These are phyloP conservation scores for Phytophthora pisi DNA, from an alignment of 352 stramenopile species.

Conservation along the genomic window DNA sequence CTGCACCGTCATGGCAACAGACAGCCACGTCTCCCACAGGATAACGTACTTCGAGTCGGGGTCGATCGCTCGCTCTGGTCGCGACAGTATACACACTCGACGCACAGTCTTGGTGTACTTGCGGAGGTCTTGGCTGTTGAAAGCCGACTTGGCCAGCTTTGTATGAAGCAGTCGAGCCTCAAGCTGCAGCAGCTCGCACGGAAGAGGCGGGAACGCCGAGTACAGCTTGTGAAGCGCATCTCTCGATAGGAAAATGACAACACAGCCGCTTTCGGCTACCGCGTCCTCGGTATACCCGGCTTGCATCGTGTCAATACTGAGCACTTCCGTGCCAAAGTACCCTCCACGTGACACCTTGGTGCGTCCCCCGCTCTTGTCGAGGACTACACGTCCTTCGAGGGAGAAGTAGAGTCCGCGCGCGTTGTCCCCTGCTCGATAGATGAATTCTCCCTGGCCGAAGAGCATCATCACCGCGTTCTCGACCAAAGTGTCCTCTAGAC, in stretches of 20 bases:
- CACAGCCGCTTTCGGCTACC: conserved; percentile 49
- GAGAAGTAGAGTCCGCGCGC: conserved; percentile 54
- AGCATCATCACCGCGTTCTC: conserved; percentile 47
- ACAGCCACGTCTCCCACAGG: conserved; percentile 39
- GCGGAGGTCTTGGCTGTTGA: conserved; percentile 4
- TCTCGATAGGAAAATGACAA: conserved; percentile 53
- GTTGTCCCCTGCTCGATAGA: conserved; percentile 54
- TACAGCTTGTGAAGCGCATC: conserved; percentile 45
- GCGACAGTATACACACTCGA: conserved; percentile 5
- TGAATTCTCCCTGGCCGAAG: conserved; percentile 53
- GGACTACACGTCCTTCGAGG: conserved; percentile 45
- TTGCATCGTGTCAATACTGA: conserved; percentile 19
- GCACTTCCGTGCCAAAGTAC: conserved; percentile 51
- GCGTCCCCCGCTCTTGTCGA: conserved; percentile 2
- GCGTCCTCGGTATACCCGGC: conserved; percentile 47
- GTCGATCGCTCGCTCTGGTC: conserved; percentile 27
- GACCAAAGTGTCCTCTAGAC: conserved; percentile 40
- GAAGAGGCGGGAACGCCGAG: conserved; percentile 46
- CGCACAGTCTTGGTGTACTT: not conserved
- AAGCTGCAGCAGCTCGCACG: conserved; percentile 41
- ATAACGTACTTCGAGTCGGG: conserved; percentile 38
- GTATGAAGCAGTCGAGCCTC: conserved; percentile 47
- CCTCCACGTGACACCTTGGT: conserved; percentile 43
- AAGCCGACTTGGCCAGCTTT: conserved; percentile 38
- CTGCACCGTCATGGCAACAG: conserved; percentile 40